A percentile compares a stretch with the other conserved stretches of the same genome.
Conservation (phyloP, 2,329 filamentous ascomycete species). For the Claviceps arundinis region DNA sequence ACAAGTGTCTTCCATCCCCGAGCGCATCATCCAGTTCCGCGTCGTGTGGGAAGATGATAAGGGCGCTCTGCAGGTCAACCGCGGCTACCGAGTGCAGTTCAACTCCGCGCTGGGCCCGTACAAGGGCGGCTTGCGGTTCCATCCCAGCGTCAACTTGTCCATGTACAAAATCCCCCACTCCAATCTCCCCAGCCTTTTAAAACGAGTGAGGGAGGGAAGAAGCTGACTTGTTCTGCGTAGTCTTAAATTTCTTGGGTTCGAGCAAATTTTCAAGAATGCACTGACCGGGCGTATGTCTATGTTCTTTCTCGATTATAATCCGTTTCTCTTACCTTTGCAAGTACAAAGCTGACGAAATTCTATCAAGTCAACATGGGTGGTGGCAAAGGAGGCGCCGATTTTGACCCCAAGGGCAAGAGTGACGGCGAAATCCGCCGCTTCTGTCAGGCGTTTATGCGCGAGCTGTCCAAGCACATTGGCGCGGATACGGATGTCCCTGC, state of each 20-base stretch:
- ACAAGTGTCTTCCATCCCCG: slow-evolving; percentile 75
- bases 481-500: slow-evolving; percentile 93
- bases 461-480: slow-evolving; percentile 91
- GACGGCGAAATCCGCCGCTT: slow-evolving; percentile 97
- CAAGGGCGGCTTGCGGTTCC: slow-evolving; percentile 94
- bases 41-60: slow-evolving; percentile 95
- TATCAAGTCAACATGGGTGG: slow-evolving; percentile 62
- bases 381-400: slow-evolving; percentile 95
- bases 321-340: not conserved
- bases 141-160: slow-evolving; percentile 72
- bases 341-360: not conserved
- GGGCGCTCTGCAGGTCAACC: slow-evolving; percentile 79
- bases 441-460: slow-evolving; percentile 91
- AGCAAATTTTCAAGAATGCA: slow-evolving; percentile 99
- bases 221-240: slow-evolving; percentile 18
- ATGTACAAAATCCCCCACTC: slow-evolving; percentile 27
- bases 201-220: not conserved
- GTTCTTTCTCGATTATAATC: not conserved
- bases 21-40: slow-evolving; percentile 94
- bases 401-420: slow-evolving; percentile 97
- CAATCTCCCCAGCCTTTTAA: not conserved
- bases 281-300: slow-evolving; percentile 68
- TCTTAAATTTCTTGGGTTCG: slow-evolving; percentile 96
- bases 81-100: slow-evolving; percentile 93
- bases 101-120: slow-evolving; percentile 95